These are phyloP conservation scores for Pachyrhizus erosus DNA, from an alignment of 306 rosid species.

Conservation along the genomic window DNA sequence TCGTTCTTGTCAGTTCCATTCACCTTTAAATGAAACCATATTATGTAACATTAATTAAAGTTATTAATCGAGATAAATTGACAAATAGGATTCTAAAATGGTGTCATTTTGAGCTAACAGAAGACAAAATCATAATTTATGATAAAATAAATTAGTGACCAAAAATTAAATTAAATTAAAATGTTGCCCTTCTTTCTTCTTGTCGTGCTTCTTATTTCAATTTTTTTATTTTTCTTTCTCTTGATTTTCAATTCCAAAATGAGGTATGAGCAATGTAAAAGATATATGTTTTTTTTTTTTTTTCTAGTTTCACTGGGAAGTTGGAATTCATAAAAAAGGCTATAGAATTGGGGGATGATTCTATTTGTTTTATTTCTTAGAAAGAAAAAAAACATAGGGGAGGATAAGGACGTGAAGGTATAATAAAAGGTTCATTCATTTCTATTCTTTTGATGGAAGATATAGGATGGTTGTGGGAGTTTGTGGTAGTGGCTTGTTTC, in stretches of 20 bases:
- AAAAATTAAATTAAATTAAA: background rate
- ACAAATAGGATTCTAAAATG: background rate
- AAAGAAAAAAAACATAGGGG: no score
- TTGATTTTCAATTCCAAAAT: background rate
- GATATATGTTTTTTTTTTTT: background rate
- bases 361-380: no score
- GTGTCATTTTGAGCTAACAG: background rate
- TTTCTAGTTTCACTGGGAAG: background rate
- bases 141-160: background rate
- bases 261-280: background rate
- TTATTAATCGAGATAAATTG: background rate
- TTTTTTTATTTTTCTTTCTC: background rate
- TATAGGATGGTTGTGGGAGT: background rate
- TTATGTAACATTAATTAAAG: background rate
- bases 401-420: no score
- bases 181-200: background rate
- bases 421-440: background rate
- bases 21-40: background rate
- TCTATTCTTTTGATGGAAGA: background rate
- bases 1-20: background rate
- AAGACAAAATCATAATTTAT: background rate
- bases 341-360: no score
- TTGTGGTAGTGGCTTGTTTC: background rate
- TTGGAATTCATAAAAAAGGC: background rate
- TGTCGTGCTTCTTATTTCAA: background rate